Conservation (phyloP, 192 early-diverging fungal species). For the Chytriomyces confervae region DNA sequence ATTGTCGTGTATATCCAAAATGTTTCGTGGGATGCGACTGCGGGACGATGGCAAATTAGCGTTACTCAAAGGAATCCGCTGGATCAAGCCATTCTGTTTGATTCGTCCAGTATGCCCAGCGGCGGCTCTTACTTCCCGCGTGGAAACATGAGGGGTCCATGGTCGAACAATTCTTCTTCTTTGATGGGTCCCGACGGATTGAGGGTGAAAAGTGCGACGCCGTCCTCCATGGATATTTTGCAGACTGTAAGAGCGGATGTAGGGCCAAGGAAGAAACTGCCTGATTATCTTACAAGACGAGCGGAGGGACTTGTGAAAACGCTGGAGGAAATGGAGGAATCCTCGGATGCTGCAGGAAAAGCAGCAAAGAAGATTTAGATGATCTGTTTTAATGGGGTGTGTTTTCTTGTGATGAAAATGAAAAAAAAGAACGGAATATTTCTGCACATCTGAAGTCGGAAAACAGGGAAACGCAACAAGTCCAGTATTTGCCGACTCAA, state of each 20-base stretch:
- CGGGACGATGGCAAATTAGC: constrained; percentile 24
- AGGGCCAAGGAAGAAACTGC: background rate
- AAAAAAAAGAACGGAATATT: too few species aligned
- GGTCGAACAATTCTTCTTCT: background rate
- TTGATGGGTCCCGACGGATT: too few species aligned
- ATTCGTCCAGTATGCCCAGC: background rate
- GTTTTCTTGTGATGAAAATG: too few species aligned
- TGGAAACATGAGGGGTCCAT: background rate
- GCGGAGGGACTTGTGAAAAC: background rate
- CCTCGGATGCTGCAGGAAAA: background rate
- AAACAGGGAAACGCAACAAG: too few species aligned
- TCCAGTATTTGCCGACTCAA: too few species aligned
- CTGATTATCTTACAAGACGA: constrained; percentile 1
- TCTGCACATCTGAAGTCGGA: too few species aligned
- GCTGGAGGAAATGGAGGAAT: constrained; percentile 9
- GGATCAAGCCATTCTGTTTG: constrained; percentile 5
- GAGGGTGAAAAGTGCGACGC: background rate
- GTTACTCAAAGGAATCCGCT: constrained; percentile 30
- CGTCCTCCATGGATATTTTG: background rate
- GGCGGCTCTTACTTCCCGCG: background rate
- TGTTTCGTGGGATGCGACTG: constrained; percentile 9
- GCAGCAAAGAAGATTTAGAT: background rate
- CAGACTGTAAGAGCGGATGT: background rate
- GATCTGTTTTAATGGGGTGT: background rate
- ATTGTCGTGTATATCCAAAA: constrained; percentile 24